Evolutionary conservation across 768 basidiomycete species (phyloP), one percentile per base, ranked within the genome.

Genomic region (Amanita jacksonii): DNA sequence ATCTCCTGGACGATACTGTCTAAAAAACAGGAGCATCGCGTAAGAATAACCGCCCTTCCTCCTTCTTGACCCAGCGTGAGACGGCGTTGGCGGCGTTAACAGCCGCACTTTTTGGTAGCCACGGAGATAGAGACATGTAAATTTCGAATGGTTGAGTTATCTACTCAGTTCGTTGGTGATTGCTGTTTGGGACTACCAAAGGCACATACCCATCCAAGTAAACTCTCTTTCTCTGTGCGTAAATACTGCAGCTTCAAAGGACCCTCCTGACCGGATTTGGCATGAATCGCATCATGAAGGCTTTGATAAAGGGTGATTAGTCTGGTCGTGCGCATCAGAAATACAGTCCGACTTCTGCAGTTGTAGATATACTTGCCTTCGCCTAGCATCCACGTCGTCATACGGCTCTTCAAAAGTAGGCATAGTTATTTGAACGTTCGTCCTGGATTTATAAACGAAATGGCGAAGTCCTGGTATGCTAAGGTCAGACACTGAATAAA

Each of bases 101-200:
- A 1, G 78, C 81, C 0, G 86, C 90, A 40, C 80, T 82, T 70
- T 97, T 97, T 5, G 94, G 88, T 41, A 97, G 57, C 38, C 74
- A 70, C 8, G 89, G 86, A 1, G 90, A 87, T 10, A 93, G 59
- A 0, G 85, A 71, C 39, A 94, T 63, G 57, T 96, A 98, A 12
- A 98, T 64, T 60, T 98, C 96, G 56, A 96, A 97, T 0, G 83
- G 81, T 54, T 91, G 85, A 0, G 93, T 96, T 47, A 93, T 84
- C 93, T 98, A 55, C 9, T 37, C 2, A 24, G 4, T 32, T 24
- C 47, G 38, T 19, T 16, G 48, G 34, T 23, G 36, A 24, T 7
- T 8, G 33, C n/a, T n/a, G n/a, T n/a, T n/a, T 38, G 8, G 23
- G n/a, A 37, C 36, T 39, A 22, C 20, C 23, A 41, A 32, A 38